These are phyloP conservation scores for Trebouxia sp. DNA, from an alignment of 139 green algal genomes.

Conservation along the genomic window DNA sequence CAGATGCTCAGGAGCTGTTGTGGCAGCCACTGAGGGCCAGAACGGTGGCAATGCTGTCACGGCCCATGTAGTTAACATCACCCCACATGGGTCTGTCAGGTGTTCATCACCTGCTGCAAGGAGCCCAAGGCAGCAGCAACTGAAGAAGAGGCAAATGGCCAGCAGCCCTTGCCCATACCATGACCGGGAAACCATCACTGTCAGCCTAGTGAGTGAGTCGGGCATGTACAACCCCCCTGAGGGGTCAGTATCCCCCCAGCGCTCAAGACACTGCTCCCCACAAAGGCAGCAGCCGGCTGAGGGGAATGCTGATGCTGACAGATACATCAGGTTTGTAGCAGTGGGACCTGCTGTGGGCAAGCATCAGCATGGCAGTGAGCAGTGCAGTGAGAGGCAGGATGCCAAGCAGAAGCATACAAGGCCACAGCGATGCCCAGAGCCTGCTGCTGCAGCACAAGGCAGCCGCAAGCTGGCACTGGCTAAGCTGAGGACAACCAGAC, in stretches of 20 bases:
- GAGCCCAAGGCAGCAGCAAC: not conserved
- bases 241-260: not conserved
- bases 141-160: not conserved
- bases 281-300: not conserved
- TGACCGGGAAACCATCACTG: not conserved
- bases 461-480: not conserved
- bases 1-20: conserved; percentile 15
- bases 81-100: not conserved
- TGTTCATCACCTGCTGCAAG: not conserved
- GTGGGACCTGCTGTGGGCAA: not conserved
- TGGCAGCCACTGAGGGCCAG: not conserved
- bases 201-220: conserved; percentile 13
- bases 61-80: not conserved
- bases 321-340: not conserved
- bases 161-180: not conserved
- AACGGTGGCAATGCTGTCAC: not conserved
- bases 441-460: not conserved
- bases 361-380: not conserved
- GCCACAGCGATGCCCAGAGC: not conserved
- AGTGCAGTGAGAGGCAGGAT: not conserved
- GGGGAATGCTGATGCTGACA: not conserved
- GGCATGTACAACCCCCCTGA: not conserved
- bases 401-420: not conserved
- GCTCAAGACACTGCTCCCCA: not conserved
- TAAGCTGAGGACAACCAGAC: not conserved